These are phyloP conservation scores for Aspergillus fructus DNA, from an alignment of 2,329 filamentous ascomycete species.

Conservation along the genomic window DNA sequence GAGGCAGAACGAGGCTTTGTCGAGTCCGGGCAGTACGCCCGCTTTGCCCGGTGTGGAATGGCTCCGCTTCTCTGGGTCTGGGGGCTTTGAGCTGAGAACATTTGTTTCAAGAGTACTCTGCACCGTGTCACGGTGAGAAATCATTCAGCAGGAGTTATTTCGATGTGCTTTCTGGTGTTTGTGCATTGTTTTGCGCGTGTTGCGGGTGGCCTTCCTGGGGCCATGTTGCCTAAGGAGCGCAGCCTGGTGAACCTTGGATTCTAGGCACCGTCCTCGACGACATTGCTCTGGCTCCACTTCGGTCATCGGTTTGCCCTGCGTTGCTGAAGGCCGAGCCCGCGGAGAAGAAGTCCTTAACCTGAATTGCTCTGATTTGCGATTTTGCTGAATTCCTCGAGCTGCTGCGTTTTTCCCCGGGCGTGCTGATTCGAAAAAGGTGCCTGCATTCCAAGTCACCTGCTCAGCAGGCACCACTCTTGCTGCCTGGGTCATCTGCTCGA, in stretches of 20 bases:
- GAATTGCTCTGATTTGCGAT: not conserved
- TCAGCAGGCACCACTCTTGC: conserved; percentile 7
- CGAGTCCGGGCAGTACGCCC: not conserved
- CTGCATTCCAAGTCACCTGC: not conserved
- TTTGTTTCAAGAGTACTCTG: not conserved
- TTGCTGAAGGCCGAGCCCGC: not conserved
- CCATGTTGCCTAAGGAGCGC: not conserved
- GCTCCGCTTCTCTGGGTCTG: not conserved
- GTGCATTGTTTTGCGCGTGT: not conserved
- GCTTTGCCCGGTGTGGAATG: not conserved
- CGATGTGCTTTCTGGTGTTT: too few relatives aligned
- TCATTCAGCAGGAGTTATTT: not conserved
- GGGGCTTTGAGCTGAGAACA: not conserved
- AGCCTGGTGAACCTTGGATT: too few relatives aligned
- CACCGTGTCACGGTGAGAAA: not conserved
- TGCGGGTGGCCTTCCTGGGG: not conserved
- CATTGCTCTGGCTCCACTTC: not conserved
- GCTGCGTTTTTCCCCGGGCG: not conserved
- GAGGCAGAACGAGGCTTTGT: conserved; percentile 2
- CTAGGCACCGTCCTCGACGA: not conserved
- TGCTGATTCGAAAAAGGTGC: not conserved
- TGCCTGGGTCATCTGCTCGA: not conserved
- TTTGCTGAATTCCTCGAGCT: not conserved
- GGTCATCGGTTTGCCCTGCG: not conserved
- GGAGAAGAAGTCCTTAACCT: not conserved